These are phyloP conservation scores for Peronosclerospora sorghi DNA, from an alignment of 352 stramenopile species.

Conservation along the genomic window DNA sequence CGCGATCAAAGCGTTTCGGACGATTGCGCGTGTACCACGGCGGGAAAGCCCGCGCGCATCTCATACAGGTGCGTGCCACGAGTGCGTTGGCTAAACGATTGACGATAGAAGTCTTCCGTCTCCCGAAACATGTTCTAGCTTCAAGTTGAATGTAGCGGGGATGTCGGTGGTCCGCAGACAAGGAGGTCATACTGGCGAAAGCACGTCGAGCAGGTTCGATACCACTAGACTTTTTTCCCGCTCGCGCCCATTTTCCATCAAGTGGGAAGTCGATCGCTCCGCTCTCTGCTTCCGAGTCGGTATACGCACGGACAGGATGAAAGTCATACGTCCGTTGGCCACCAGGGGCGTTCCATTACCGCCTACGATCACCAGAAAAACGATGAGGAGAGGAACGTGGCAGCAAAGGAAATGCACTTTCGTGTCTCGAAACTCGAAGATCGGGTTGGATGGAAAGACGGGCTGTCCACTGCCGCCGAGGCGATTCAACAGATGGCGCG, in stretches of 20 bases:
- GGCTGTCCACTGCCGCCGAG: constrained; percentile 41
- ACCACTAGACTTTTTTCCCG: not conserved
- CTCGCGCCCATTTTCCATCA: no score
- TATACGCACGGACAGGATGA: constrained; percentile 83
- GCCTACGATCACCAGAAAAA: constrained; percentile 64
- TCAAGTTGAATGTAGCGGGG: constrained; percentile 98
- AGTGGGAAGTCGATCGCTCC: constrained; percentile 85
- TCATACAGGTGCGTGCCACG: constrained; percentile 96
- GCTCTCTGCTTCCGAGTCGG: constrained; percentile 47
- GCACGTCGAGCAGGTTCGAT: constrained; percentile 93
- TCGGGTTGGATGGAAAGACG: constrained; percentile 66
- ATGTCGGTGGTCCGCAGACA: constrained; percentile 98
- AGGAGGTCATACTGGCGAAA: constrained; percentile 99
- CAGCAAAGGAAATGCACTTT: constrained; percentile 70
- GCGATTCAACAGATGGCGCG: constrained; percentile 54
- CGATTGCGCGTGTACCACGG: constrained; percentile 90
- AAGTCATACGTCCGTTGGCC: constrained; percentile 70
- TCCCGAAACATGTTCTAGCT: constrained; percentile 44
- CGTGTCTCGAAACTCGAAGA: constrained; percentile 80
- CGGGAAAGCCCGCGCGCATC: constrained; percentile 87
- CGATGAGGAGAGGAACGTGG: constrained; percentile 31
- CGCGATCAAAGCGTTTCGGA: constrained; percentile 87
- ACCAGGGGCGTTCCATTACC: constrained; percentile 74
- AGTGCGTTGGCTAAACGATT: constrained; percentile 32
- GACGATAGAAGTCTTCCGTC: no score